These are phyloP conservation scores for Candida nitratophila DNA, from an alignment of 805 yeast genomes.

Conservation along the genomic window DNA sequence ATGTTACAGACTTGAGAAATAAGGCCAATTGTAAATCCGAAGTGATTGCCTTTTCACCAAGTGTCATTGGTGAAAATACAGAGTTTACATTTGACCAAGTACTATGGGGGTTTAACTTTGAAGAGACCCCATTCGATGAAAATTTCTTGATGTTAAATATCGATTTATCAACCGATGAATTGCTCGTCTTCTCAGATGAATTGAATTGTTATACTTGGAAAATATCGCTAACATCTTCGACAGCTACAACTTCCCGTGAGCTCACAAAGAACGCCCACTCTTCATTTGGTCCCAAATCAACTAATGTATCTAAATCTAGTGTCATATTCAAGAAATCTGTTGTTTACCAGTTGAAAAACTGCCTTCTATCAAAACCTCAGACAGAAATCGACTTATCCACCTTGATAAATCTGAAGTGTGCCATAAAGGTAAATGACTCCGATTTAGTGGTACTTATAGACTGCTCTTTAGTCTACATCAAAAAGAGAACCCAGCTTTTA, in stretches of 20 bases:
- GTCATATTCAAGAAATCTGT: conserved; percentile 15
- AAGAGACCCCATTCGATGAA: conserved; percentile 19
- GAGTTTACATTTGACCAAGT: conserved; percentile 20
- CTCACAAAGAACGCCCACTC: too few species aligned
- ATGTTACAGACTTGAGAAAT: background rate
- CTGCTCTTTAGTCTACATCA: conserved; percentile 22
- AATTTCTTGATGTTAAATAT: conserved; percentile 22
- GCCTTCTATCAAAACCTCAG: conserved; percentile 10
- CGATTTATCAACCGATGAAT: conserved; percentile 20
- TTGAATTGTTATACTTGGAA: conserved; percentile 30
- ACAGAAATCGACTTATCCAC: conserved; percentile 11
- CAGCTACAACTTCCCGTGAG: background rate
- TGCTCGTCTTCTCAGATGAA: conserved; percentile 24
- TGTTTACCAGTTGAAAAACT: conserved; percentile 21
- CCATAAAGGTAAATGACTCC: conserved; percentile 19
- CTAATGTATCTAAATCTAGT: background rate
- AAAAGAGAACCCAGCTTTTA: conserved; percentile 3
- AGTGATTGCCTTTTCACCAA: conserved; percentile 21
- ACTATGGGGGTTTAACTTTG: conserved; percentile 28
- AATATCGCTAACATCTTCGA: conserved; percentile 4
- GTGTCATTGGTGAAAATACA: conserved; percentile 8
- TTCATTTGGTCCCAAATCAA: background rate
- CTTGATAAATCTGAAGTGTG: conserved; percentile 17
- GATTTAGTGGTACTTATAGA: conserved; percentile 24
- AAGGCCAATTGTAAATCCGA: conserved; percentile 18